Base-by-base conservation (phyloP, 768 basidiomycete genomes). In the Dendrothele bispora region DNA sequence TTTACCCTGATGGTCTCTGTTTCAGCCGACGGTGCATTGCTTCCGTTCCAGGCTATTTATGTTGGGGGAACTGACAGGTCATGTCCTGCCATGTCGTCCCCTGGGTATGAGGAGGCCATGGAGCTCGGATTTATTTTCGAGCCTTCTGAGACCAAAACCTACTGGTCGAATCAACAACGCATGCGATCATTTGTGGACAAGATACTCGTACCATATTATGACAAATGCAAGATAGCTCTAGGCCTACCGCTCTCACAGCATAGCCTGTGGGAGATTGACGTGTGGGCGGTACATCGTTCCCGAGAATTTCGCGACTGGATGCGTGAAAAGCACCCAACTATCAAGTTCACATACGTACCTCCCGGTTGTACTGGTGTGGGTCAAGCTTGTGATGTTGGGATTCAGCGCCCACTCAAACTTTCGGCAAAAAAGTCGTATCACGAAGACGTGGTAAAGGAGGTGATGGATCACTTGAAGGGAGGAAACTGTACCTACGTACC, bases 41-140 rank as follows among this genome's bases (percentile, higher is more conserved):
- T 75, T 6, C 71, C 69, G 7, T 59, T 72, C 28, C 74, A 75
- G 46, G 59, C 63, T 0, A 64, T 76, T 17, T 72, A 60, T 43
- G 11, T 40, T 3, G 74, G 71, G 4, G 54, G 56, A 29, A 59
- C 63, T 2, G 37, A 21, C 2, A 26, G 15, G 0, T 69, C 67
- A 0, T 46, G 52, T n/a, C 70, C 71, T 1, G 47, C 34, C 0
- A 11, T 46, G 10, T 32, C 21, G 0, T 24, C 62, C 0, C 51
- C 24, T 1, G 12, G 43, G 18, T 59, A 65, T 44, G 35, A 50
- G 2, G 61, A 69, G 27, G 55, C 58, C 1, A 39, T 51, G 3
- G 32, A 56, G 4, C 47, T 50, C 0, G 61, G 67, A 0, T 62
- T 65, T 21, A 35, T 15, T 0, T 59, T 71, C n/a, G 49, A 59